Percentiles rank a stretch among this genome's conserved stretches.
These are phyloP conservation scores for Kwoniella dejecticola DNA, from an alignment of 768 basidiomycete genomes.

Conservation along the genomic window DNA sequence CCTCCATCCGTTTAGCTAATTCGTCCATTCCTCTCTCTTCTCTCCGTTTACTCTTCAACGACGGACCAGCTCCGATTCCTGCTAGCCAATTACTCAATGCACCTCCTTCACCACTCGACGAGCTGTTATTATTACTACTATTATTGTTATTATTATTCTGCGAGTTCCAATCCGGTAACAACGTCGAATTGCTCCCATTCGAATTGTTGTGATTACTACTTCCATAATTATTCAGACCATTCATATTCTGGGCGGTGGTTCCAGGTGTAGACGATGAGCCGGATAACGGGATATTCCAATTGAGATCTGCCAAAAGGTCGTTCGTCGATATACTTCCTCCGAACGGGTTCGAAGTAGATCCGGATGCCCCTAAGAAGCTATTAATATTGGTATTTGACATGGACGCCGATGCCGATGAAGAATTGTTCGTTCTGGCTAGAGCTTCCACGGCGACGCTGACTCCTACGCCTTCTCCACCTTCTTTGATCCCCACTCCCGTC, in stretches of 20 bases:
- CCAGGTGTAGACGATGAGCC: background rate
- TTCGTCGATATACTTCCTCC: background rate
- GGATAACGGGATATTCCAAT: conserved; percentile 4
- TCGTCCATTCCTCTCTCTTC: conserved; percentile 46
- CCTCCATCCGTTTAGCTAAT: conserved; percentile 53
- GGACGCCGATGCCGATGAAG: background rate
- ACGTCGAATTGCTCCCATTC: background rate
- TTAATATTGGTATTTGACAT: background rate
- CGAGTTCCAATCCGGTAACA: conserved; percentile 15
- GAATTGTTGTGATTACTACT: background rate
- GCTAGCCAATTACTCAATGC: conserved; percentile 20
- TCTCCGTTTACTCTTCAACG: conserved; percentile 15
- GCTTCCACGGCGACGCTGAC: conserved; percentile 43
- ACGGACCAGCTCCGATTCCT: conserved; percentile 10
- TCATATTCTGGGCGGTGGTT: background rate
- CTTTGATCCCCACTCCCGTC: conserved; percentile 43
- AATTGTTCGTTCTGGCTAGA: conserved; percentile 11
- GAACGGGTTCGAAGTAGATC: background rate
- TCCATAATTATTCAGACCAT: background rate
- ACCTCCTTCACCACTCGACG: background rate
- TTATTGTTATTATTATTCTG: conserved; percentile 4
- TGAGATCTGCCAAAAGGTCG: background rate
- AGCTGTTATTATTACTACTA: conserved; percentile 2
- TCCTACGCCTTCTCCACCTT: conserved; percentile 41
- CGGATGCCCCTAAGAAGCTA: background rate